Base-by-base conservation (phyloP, 805 yeast genomes). In the Hanseniaspora vineae region DNA sequence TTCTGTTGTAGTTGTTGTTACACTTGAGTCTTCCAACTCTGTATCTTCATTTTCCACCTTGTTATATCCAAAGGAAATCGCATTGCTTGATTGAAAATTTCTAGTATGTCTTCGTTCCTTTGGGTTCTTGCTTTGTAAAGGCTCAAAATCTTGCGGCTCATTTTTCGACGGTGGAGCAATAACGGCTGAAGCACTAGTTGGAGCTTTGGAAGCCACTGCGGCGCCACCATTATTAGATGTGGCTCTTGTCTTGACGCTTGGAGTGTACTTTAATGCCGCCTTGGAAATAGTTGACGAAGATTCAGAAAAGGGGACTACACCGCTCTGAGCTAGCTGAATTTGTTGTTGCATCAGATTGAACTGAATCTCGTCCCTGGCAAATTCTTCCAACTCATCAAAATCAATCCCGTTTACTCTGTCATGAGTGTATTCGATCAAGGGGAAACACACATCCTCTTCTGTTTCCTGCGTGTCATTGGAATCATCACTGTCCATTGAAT, bases 401-500 rank as follows among this genome's bases (percentile, higher is more conserved):
- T 90, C 96, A 54, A 92, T 85, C 15, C 95, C 96, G 51, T 79
- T 80, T 42, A 76, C 68, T 45, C 77, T 69, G 13, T 71, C 69
- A 49, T 74, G 77, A 51, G 81, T 82, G 46, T 56, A 58, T 3
- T 84, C 80, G 45, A 78, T 68, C 86, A 87, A 82, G 2, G 97
- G 97, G 66, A 89, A 89, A 70, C 97, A 90, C 42, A 90, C 98
- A 73, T 90, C 97, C 60, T 87, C 96, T 58, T 90, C 97, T 0
- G 96, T 87, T 59, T 88, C 96, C 55, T 85, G 95, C 3, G 89
- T 80, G 17, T 80, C 78, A 53, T 87, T 71, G 10, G 90, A 82
- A 55, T 76, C 82, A 53, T 83, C 90, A 51, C 79, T 75, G 56
- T 81, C 87, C 13, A 61, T 49, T 2, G 68, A 64, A 9, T 63